A percentile compares a stretch with the other conserved stretches of the same genome.
Conservation (phyloP, 75 land plant species). For the Pinus taeda region DNA sequence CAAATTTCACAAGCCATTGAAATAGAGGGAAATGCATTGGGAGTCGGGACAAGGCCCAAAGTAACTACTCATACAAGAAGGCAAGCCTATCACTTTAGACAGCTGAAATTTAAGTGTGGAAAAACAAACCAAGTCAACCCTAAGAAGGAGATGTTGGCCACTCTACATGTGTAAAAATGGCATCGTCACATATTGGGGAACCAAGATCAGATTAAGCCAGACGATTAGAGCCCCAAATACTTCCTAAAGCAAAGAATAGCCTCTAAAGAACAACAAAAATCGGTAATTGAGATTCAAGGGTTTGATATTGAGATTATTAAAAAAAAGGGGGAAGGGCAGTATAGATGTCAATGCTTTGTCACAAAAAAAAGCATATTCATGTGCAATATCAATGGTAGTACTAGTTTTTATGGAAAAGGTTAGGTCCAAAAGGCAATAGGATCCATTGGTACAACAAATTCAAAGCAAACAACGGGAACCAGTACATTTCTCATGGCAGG, state of each 20-base stretch:
- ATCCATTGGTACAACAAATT: neutral
- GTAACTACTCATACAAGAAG: neutral
- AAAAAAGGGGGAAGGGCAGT: neutral
- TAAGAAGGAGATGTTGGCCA: neutral
- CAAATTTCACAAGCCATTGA: neutral
- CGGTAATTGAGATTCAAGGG: neutral
- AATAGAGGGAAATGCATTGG: neutral
- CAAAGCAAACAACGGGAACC: neutral
- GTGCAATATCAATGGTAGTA: neutral
- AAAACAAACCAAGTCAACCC: neutral
- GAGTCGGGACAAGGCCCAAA: neutral
- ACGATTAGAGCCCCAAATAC: neutral
- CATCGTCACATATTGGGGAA: neutral
- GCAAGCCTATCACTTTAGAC: neutral
- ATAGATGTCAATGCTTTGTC: neutral
- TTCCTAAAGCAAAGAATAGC: neutral
- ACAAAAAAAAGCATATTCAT: neutral
- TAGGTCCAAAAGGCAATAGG: neutral
- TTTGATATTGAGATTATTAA: neutral
- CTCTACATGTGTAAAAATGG: neutral
- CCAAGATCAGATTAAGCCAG: neutral
- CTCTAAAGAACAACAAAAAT: neutral
- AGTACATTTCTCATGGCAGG: neutral
- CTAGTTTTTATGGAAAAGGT: neutral
- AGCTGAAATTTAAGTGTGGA: neutral